Conservation (phyloP, 106 monocot species). For the Dendrobium officinale region DNA sequence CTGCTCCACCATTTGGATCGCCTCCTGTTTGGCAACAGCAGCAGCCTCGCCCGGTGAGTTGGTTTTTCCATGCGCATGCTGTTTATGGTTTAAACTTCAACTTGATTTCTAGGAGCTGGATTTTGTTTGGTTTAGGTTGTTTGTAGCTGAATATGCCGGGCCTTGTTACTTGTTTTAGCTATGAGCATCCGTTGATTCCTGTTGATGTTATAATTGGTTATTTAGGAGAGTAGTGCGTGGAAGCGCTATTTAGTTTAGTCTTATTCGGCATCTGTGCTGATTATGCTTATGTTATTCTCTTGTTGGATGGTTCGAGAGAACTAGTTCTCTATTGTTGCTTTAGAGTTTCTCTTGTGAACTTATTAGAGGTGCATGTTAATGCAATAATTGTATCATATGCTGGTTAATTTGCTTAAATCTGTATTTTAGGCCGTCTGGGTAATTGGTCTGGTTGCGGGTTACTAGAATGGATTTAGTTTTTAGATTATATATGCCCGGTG, state of each 20-base stretch:
- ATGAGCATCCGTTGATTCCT: not conserved
- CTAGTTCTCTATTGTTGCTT: not conserved
- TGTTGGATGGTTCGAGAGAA: not conserved
- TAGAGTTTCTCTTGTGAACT: not conserved
- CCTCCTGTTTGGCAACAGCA: conserved; percentile 25
- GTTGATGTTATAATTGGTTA: not conserved
- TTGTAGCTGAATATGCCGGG: not conserved
- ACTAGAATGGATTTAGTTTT: too few species aligned
- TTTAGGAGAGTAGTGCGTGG: not conserved
- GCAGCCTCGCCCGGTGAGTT: conserved; percentile 17
- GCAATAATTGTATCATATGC: not conserved
- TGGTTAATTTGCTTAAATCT: not conserved
- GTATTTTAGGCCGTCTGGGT: not conserved
- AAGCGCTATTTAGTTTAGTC: not conserved
- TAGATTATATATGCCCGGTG: too few species aligned
- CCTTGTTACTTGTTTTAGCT: not conserved
- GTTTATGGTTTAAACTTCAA: not conserved
- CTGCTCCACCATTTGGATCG: conserved; percentile 36
- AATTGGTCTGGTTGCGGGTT: too few species aligned
- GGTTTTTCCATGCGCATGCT: not conserved
- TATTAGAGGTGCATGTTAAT: not conserved
- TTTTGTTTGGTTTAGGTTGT: not conserved
- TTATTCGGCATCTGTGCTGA: not conserved
- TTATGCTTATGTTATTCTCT: not conserved
- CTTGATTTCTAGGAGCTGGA: not conserved